A percentile compares a stretch with the other conserved stretches of the same genome.
These are phyloP conservation scores for Linnemannia hyalina DNA, from an alignment of 192 early-diverging fungal species.

Conservation along the genomic window DNA sequence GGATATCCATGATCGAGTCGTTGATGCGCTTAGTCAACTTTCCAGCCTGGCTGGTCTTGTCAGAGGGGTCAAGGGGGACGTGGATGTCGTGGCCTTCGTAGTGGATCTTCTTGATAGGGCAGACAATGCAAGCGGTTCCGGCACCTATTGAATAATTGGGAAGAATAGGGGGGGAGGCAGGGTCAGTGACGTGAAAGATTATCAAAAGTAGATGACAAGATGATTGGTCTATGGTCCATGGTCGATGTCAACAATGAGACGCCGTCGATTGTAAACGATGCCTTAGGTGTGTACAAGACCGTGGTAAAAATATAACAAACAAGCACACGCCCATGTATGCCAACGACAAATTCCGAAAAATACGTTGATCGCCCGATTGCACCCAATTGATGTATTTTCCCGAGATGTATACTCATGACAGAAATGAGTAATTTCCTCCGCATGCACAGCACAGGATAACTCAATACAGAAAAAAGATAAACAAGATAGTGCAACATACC, in stretches of 20 bases:
- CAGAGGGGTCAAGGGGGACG: constrained; percentile 89
- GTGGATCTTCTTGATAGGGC: constrained; percentile 89
- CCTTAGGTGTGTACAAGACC: not conserved
- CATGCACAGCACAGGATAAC: constrained; percentile 4
- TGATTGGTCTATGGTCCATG: not conserved
- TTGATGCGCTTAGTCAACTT: constrained; percentile 86
- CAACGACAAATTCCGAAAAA: not conserved
- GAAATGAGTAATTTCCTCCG: constrained; percentile 5
- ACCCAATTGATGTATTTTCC: no score
- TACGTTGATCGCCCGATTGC: not conserved
- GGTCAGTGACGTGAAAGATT: not conserved
- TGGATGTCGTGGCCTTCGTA: constrained; percentile 83
- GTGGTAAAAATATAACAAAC: not conserved
- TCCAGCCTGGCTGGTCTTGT: constrained; percentile 85
- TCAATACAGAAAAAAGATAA: not conserved
- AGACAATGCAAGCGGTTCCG: constrained; percentile 96
- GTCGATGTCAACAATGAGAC: constrained; percentile 26
- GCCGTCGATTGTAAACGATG: not conserved
- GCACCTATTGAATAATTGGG: constrained; percentile 48
- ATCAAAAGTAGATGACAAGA: not conserved
- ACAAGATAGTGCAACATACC: constrained; percentile 58
- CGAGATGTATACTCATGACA: not conserved
- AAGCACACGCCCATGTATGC: not conserved
- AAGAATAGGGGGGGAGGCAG: not conserved
- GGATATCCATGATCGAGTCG: constrained; percentile 91